Conservation (phyloP, 2,329 filamentous ascomycete species). For the Aspergillus aculeatus region DNA sequence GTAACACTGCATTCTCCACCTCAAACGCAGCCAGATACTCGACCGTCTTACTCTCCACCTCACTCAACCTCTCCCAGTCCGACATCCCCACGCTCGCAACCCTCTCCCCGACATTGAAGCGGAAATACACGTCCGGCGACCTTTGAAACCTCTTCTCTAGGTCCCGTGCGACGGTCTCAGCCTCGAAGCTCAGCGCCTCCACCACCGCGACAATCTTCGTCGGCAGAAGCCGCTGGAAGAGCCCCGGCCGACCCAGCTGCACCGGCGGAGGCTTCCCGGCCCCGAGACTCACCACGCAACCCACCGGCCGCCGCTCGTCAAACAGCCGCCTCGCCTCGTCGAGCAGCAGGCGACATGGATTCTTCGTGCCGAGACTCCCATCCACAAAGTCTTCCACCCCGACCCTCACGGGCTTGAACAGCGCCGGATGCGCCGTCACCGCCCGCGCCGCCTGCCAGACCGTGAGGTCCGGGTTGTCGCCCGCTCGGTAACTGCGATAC, state of each 20-base stretch:
- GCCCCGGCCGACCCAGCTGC: neutral
- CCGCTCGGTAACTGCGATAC: neutral
- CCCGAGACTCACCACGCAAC: neutral
- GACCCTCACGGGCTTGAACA: neutral
- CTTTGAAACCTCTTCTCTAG: neutral
- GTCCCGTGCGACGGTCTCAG: constrained; percentile 5
- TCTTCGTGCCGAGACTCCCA: neutral
- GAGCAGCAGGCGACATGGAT: neutral
- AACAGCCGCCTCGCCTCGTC: neutral
- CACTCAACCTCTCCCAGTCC: constrained; percentile 24
- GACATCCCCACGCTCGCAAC: constrained; percentile 37
- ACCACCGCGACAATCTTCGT: neutral
- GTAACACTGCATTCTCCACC: neutral
- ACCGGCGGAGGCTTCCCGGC: neutral
- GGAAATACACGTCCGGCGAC: constrained; percentile 28
- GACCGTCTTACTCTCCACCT: neutral
- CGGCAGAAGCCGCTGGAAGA: neutral
- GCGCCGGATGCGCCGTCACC: neutral
- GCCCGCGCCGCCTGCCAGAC: neutral
- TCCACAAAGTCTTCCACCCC: constrained; percentile 5
- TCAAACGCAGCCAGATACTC: neutral
- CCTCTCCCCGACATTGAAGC: constrained; percentile 41
- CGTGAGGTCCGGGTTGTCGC: neutral
- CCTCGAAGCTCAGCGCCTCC: neutral
- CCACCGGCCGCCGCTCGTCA: neutral